Base-by-base conservation (phyloP, 2,329 filamentous ascomycete genomes). In the Emmonsia crescens region DNA sequence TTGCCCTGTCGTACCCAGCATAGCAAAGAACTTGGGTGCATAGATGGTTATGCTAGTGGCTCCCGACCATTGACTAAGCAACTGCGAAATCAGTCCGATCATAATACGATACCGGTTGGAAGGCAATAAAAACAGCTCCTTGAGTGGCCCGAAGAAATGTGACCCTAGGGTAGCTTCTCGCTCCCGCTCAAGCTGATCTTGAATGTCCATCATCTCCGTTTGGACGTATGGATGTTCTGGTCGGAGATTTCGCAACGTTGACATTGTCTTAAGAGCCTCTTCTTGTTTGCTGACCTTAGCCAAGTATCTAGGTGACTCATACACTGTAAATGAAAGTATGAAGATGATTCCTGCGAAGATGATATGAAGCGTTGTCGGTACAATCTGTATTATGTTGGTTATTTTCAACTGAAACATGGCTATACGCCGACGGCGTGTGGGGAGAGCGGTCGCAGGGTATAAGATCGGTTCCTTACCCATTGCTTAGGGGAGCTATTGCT, bases 321-420 rank as follows among this genome's bases (percentile, higher is more conserved):
- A 80, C 65, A 87, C 83, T 66, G 88, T 81, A 71, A 89, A 86
- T 12, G 84, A 88, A 16, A 91, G 79, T 61, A 84, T 67, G 69
- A 89, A 82, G 70, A 91, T 90, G 63, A 92, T 74, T 4, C 83
- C 83, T 1, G 88, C 85, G 69, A 92, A 91, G 69, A 91, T 91
- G 72, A 93, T 79, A 71, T 93, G 89, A 62, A 92, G 78, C 66
- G 84, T 85, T 49, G 87, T 90, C 0, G 89, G 89, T 0, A 90
- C 82, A 51, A 71, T 66, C 74, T 9, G 5, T 16, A 16, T 21
- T 16, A n/a, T 55, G 33, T 40, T 52, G 12, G 49, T 52, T 52
- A 31, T 52, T 8, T 33, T 48, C 24, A 0, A 31, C 9, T 31
- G 9, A 42, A 55, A 6, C 27, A 52, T 29, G 14, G 12, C 24